These are phyloP conservation scores for Mortierella sp. DNA, from an alignment of 371 early-diverging fungal genomes.

Conservation along the genomic window DNA sequence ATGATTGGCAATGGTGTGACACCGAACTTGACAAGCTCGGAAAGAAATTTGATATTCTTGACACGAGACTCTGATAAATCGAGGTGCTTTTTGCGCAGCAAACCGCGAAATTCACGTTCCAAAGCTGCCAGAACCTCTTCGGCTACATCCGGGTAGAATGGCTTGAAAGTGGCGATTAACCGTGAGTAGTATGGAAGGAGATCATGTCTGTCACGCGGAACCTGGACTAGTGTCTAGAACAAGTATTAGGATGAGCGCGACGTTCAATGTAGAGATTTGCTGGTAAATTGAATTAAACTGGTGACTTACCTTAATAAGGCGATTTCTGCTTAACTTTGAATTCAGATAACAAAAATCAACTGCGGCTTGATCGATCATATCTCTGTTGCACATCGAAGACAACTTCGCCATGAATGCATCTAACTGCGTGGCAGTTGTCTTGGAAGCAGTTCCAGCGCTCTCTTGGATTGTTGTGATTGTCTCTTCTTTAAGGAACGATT, in stretches of 20 bases:
- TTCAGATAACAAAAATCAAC: conserved; percentile 95
- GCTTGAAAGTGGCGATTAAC: conserved; percentile 87
- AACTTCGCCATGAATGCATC: conserved; percentile 81
- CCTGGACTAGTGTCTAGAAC: conserved; percentile 74
- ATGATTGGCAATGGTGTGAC: conserved; percentile 85
- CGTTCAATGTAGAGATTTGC: background rate
- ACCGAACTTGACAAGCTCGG: conserved; percentile 93
- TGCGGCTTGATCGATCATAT: conserved; percentile 89
- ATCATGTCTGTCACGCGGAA: conserved; percentile 87
- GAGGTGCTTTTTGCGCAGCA: conserved; percentile 76
- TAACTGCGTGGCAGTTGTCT: conserved; percentile 68
- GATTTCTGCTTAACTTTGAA: conserved; percentile 81
- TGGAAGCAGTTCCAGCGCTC: conserved; percentile 42
- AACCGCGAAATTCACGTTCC: conserved; percentile 80
- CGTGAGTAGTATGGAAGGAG: conserved; percentile 93
- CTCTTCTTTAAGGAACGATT: conserved; percentile 40
- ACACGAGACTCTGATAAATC: conserved; percentile 80
- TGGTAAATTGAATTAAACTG: background rate
- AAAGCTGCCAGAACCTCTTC: conserved; percentile 78
- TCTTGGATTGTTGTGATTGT: conserved; percentile 22
- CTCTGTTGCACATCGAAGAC: conserved; percentile 84
- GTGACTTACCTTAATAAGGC: conserved; percentile 70
- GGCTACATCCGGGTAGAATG: conserved; percentile 89
- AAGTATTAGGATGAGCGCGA: background rate
- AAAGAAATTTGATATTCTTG: conserved; percentile 89